These are phyloP conservation scores for Stachybotrys chlorohalonatus DNA, from an alignment of 2,329 filamentous ascomycete species.

Conservation along the genomic window DNA sequence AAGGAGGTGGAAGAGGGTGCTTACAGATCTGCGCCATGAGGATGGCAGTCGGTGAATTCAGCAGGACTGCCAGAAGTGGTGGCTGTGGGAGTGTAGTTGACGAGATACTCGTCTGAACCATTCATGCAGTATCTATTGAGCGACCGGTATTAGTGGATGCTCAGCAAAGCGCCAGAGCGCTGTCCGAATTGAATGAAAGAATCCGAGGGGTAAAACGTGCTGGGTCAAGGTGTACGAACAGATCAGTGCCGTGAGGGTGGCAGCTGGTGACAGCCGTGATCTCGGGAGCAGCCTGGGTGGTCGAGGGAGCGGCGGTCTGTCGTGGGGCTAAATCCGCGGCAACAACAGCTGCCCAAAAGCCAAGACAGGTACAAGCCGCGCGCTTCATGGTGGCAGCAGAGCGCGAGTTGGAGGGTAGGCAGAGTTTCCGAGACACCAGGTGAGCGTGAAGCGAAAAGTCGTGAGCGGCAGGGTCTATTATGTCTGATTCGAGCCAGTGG, in stretches of 20 bases:
- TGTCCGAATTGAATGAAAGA: neutral
- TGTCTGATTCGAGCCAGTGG: neutral
- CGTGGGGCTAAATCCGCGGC: slow-evolving; percentile 15
- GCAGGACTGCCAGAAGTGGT: slow-evolving; percentile 44
- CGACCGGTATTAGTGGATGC: neutral
- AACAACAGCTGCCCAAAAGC: slow-evolving; percentile 7
- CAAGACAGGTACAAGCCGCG: slow-evolving; percentile 2
- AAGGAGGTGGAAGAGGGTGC: slow-evolving; percentile 8
- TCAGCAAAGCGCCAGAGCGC: slow-evolving; percentile 1
- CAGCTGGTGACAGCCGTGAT: slow-evolving; percentile 30
- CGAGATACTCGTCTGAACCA: slow-evolving; percentile 30
- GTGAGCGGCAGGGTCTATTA: neutral
- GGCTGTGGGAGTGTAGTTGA: slow-evolving; percentile 39
- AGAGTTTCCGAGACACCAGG: neutral
- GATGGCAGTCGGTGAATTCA: slow-evolving; percentile 56
- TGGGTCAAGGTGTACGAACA: slow-evolving; percentile 21
- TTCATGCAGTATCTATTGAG: slow-evolving; percentile 33
- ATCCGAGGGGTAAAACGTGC: neutral
- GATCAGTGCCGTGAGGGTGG: slow-evolving; percentile 28
- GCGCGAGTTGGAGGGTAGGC: neutral
- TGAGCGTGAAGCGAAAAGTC: neutral
- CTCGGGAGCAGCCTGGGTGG: slow-evolving; percentile 9
- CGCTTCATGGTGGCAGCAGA: neutral
- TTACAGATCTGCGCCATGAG: slow-evolving; percentile 49
- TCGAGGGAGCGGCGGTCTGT: slow-evolving; percentile 20